Base-by-base conservation (phyloP, 176 grass and related monocot genomes). In the Raddia distichophylla region DNA sequence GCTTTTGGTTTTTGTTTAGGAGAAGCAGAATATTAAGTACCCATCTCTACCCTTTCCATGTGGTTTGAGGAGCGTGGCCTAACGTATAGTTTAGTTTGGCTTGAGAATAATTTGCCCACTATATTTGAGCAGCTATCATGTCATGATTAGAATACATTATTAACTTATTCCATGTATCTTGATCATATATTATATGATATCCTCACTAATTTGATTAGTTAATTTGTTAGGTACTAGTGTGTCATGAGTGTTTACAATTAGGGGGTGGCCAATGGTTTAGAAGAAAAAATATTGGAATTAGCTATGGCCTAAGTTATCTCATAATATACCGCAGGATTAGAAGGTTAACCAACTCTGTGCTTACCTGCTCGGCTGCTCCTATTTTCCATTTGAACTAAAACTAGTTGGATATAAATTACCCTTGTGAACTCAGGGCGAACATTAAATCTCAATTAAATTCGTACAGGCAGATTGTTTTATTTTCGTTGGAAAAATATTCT, bases 161-260 rank as follows among this genome's bases (percentile, higher is more conserved):
- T 77, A 35, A 4, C 20, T 20, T 67, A 80, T 89, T 85, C 53
- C 63, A 80, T 75, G 76, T 75, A 84, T 80, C 76, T 75, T 86
- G 66, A 82, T 82, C 43, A 77, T 1, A n/a, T 35, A 76, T 59
- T 59, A 76, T 84, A 71, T 46, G 66, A 73, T 85, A 80, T 85
- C 60, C 62, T 73, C 72, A 13, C 51, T 67, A 78, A 88, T 67
- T 44, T 34, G 66, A 66, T 64, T 50, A 66, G 66, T 85, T 77
- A 52, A 43, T 76, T 48, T 43, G 82, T 76, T 89, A 86, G 83
- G 78, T n/a, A n/a, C n/a, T n/a, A n/a, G n/a, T n/a, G n/a, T n/a
- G n/a, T n/a, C n/a, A n/a, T n/a, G n/a, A n/a, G n/a, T n/a, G n/a
- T n/a, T n/a, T n/a, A n/a, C n/a, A n/a, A n/a, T n/a, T n/a, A n/a